phyloP scores from a whole-genome alignment of 192 early-diverging fungal genomes.

The Dissophora ornata region DNA sequence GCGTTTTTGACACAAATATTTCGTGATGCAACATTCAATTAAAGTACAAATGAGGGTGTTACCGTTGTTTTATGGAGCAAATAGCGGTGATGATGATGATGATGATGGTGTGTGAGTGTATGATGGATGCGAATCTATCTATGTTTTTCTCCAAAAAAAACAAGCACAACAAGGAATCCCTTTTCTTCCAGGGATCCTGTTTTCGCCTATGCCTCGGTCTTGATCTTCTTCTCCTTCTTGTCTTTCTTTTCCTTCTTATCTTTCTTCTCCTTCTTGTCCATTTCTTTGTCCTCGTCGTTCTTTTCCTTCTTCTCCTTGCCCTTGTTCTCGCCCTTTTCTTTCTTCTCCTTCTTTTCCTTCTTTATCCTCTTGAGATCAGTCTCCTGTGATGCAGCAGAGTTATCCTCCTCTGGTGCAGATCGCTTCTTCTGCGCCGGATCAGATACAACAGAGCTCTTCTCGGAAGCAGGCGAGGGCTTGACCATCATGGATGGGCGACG shows the following conservation, averaged over 20 bases:
- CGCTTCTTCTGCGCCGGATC: slow-evolving; percentile 30
- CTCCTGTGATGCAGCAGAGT: slow-evolving; percentile 1
- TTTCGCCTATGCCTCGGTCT: not conserved
- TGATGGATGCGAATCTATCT: too few relatives aligned
- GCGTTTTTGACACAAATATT: too few relatives aligned
- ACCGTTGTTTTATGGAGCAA: too few relatives aligned
- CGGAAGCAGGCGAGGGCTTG: slow-evolving; percentile 28
- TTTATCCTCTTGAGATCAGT: slow-evolving; percentile 53
- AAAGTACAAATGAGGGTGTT: too few relatives aligned
- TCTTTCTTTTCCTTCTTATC: not conserved
- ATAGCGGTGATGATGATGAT: too few relatives aligned
- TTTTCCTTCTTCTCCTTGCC: slow-evolving; percentile 18
- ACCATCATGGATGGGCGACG: slow-evolving; percentile 43
- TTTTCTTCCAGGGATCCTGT: too few relatives aligned
- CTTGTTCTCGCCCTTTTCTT: slow-evolving; percentile 39
- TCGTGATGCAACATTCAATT: too few relatives aligned
- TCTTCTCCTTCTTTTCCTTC: slow-evolving; percentile 53
- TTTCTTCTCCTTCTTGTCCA: slow-evolving; percentile 3
- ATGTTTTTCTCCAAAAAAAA: too few relatives aligned
- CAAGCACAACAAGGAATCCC: too few relatives aligned
- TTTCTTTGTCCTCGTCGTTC: slow-evolving; percentile 1
- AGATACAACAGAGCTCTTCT: not conserved
- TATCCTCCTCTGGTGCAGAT: slow-evolving; percentile 47
- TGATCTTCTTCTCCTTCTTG: not conserved
- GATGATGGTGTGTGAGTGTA: too few relatives aligned